Conservation (phyloP, 75 land plant species). For the Ceratopteris richardii region DNA sequence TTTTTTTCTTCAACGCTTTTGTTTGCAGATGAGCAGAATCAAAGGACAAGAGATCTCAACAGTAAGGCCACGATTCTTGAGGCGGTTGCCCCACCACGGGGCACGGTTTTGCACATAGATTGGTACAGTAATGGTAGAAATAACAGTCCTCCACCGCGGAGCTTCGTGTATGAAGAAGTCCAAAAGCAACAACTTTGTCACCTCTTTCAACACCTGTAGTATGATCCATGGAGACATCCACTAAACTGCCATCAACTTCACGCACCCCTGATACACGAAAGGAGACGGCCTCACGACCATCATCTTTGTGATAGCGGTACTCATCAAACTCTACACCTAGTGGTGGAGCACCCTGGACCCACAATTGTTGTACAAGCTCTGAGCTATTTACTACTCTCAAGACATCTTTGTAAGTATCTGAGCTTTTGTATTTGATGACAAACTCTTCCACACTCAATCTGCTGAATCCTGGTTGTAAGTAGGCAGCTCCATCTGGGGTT, state of each 20-base stretch:
- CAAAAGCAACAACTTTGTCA: constrained; percentile 25
- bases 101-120: no score
- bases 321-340: constrained; percentile 20
- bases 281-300: constrained; percentile 1
- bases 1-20: no score
- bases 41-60: no score
- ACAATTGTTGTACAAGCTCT: constrained; percentile 11
- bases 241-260: constrained; percentile 21
- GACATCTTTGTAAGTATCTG: constrained; percentile 17
- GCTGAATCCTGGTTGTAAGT: constrained; percentile 7
- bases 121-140: no score
- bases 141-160: no score
- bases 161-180: no score
- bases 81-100: no score
- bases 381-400: constrained; percentile 10
- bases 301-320: constrained; percentile 1
- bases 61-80: no score
- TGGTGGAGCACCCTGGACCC: constrained; percentile 20
- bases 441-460: no score
- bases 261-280: constrained; percentile 7
- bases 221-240: no score
- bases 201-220: constrained; percentile 7
- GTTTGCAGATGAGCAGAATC: no score
- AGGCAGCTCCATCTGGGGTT: constrained; percentile 17
- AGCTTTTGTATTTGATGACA: constrained; percentile 8